Percentiles rank a stretch among this genome's conserved stretches.
These are phyloP conservation scores for Scenedesmus sp. DNA, from an alignment of 163 green algal species.

Conservation along the genomic window DNA sequence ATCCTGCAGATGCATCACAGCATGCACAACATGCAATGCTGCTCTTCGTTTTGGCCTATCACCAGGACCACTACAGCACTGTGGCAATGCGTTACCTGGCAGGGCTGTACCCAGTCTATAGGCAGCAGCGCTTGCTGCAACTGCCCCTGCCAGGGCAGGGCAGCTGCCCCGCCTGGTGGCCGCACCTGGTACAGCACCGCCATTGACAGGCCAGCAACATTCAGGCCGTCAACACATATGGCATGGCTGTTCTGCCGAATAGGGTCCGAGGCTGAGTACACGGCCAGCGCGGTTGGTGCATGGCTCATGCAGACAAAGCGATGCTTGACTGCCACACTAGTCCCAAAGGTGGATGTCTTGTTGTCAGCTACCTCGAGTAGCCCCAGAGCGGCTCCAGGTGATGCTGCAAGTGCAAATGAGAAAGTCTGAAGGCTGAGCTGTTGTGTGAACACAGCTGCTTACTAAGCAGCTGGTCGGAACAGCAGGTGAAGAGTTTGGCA, in stretches of 20 bases:
- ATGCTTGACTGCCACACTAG: not conserved
- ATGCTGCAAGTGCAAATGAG: not conserved
- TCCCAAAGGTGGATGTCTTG: not conserved
- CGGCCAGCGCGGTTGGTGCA: not conserved
- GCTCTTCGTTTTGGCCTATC: too few relatives aligned
- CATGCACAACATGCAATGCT: not conserved
- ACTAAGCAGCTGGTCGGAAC: not conserved
- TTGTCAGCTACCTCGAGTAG: not conserved
- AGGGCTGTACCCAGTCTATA: too few relatives aligned
- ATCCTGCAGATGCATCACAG: not conserved
- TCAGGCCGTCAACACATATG: not conserved
- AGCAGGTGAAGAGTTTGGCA: too few relatives aligned
- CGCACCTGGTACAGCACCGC: not conserved
- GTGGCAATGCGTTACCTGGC: too few relatives aligned
- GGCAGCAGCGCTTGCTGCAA: not conserved
- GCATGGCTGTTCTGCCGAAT: not conserved
- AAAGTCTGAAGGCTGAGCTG: too few relatives aligned
- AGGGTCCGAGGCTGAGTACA: not conserved
- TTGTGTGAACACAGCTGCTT: too few relatives aligned
- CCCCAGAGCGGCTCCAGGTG: not conserved
- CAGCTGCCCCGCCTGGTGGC: too few relatives aligned
- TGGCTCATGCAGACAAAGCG: conserved; percentile 4
- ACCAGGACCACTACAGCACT: too few relatives aligned
- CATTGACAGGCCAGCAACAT: not conserved
- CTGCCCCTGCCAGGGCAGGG: too few relatives aligned